Percentiles rank a stretch among this genome's conserved stretches.
Conservation (phyloP, 164 flowering plant species). For the Chimonanthus praecox region DNA sequence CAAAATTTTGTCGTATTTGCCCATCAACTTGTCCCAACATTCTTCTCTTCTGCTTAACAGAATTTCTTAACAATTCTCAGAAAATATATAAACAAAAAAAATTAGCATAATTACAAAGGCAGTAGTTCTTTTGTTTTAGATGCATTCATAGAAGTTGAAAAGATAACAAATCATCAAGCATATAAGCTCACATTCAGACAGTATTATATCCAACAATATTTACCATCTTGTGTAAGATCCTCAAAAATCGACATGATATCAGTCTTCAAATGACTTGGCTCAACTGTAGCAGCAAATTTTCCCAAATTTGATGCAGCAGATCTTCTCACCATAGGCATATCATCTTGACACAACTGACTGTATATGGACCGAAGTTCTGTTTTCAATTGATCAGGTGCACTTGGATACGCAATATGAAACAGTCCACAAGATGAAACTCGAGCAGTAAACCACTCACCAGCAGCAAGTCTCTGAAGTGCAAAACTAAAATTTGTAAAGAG, state of each 20-base stretch:
- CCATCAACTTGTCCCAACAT: too few relatives aligned
- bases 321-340: constrained; percentile 99
- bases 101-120: neutral
- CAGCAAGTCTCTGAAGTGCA: constrained; percentile 70
- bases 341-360: constrained; percentile 92
- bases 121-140: neutral
- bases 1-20: too few relatives aligned
- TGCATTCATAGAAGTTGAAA: neutral
- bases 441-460: constrained; percentile 99
- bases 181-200: too few relatives aligned
- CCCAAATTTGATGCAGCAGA: constrained; percentile 96
- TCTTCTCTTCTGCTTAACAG: neutral
- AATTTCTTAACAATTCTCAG: neutral
- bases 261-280: constrained; percentile 68
- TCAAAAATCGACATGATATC: constrained; percentile 91
- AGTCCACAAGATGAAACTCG: constrained; percentile 95
- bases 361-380: constrained; percentile 72
- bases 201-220: neutral
- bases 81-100: neutral
- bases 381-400: constrained; percentile 74
- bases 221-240: constrained; percentile 96
- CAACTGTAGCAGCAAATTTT: constrained; percentile 95
- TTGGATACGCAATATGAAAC: constrained; percentile 93
- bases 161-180: neutral
- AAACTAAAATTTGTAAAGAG: constrained; percentile 7